Evolutionary conservation across 2,329 filamentous ascomycete species (phyloP).

Genomic region (Penicillium decumbens): DNA sequence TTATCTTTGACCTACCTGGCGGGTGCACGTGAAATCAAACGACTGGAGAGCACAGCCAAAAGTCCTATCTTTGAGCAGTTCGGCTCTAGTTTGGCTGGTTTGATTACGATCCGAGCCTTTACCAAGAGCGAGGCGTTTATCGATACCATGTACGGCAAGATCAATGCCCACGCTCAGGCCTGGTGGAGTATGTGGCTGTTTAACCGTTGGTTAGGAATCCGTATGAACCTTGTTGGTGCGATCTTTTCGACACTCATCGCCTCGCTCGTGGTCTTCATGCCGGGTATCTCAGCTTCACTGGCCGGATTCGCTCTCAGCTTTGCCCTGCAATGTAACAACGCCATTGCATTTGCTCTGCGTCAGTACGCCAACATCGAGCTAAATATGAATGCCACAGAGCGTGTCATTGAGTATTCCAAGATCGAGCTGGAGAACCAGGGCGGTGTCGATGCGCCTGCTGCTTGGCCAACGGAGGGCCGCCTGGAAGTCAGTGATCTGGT

Average conservation of each 20-base stretch:
- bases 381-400: constrained; percentile 31
- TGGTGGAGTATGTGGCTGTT: constrained; percentile 67
- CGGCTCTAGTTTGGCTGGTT: constrained; percentile 64
- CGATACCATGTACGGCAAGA: constrained; percentile 62
- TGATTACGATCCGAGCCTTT: constrained; percentile 72
- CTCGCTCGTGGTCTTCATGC: constrained; percentile 58
- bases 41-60: constrained; percentile 71
- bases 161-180: constrained; percentile 64
- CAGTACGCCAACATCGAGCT: constrained; percentile 68
- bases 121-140: constrained; percentile 64
- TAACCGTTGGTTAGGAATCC: constrained; percentile 72
- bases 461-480: constrained; percentile 52
- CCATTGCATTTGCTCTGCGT: constrained; percentile 63
- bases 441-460: constrained; percentile 24
- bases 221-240: constrained; percentile 65
- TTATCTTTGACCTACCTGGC: constrained; percentile 55
- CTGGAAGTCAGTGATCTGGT: constrained; percentile 70
- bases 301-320: constrained; percentile 74
- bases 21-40: constrained; percentile 70
- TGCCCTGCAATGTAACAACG: constrained; percentile 64
- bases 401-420: constrained; percentile 53
- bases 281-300: constrained; percentile 62
- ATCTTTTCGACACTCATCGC: constrained; percentile 66
- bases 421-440: constrained; percentile 29
- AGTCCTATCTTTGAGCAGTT: constrained; percentile 79